Evolutionary conservation across 2,329 filamentous ascomycete species (phyloP).

Genomic region (Neopestalotiopsis rosae): DNA sequence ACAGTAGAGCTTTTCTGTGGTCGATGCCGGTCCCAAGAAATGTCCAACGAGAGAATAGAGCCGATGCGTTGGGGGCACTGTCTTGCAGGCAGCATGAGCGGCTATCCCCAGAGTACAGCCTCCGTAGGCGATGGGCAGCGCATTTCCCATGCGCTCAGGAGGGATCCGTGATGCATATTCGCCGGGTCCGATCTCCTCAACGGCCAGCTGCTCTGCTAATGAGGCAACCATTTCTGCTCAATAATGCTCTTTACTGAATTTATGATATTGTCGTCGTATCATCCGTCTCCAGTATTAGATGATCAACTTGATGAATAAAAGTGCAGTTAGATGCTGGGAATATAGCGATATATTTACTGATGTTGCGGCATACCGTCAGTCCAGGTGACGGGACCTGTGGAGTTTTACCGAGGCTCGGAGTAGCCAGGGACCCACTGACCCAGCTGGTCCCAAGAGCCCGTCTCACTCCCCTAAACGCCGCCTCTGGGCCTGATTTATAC

Average conservation of each 20-base stretch:
- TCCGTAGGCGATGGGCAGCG: constrained; percentile 23
- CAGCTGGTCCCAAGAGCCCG: too few relatives aligned
- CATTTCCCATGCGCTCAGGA: constrained; percentile 23
- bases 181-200: constrained; percentile 19
- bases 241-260: background rate
- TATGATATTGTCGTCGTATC: background rate
- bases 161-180: constrained; percentile 20
- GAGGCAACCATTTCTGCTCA: constrained; percentile 17
- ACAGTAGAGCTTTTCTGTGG: constrained; percentile 42
- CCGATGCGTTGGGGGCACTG: constrained; percentile 41
- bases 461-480: too few relatives aligned
- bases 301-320: too few relatives aligned
- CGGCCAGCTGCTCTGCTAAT: constrained; percentile 19
- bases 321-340: too few relatives aligned
- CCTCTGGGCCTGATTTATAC: too few relatives aligned
- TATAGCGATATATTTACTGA: background rate
- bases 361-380: too few relatives aligned
- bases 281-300: background rate
- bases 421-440: too few relatives aligned
- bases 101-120: constrained; percentile 41
- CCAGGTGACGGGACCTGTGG: too few relatives aligned
- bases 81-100: constrained; percentile 45
- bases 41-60: constrained; percentile 53
- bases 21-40: constrained; percentile 51
- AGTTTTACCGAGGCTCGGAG: too few relatives aligned